Conservation (phyloP, 805 yeast species). For the Yueomyces sp. region DNA sequence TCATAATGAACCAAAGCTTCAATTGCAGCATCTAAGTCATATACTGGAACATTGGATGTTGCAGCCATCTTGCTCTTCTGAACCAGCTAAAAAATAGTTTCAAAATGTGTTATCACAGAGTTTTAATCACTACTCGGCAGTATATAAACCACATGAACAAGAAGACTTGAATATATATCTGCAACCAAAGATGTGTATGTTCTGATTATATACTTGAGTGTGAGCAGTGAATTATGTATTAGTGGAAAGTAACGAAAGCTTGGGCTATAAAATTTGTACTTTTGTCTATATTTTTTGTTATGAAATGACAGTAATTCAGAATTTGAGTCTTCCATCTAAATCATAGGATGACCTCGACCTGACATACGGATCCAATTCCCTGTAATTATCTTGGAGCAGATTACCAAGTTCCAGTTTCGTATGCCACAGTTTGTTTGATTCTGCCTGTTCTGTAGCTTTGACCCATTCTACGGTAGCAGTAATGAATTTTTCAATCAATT, state of each 20-base stretch:
- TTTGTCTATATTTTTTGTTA: background rate
- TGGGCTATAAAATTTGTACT: no score
- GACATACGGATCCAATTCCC: conserved; percentile 62
- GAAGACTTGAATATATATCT: no score
- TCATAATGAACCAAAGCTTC: background rate
- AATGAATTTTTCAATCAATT: conserved; percentile 40
- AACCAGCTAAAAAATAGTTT: no score
- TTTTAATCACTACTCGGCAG: no score
- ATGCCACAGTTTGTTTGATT: conserved; percentile 33
- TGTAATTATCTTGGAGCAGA: conserved; percentile 49
- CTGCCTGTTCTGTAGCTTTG: conserved; percentile 30
- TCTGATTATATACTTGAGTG: no score
- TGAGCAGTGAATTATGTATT: no score
- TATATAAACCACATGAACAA: no score
- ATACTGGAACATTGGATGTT: no score
- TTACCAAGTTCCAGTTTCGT: conserved; percentile 42
- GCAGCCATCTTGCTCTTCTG: no score
- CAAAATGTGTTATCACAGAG: no score
- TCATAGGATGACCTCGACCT: conserved; percentile 74
- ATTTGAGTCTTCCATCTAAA: conserved; percentile 43
- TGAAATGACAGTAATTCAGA: background rate
- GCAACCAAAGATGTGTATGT: no score
- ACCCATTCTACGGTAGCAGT: conserved; percentile 70
- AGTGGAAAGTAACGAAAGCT: no score
- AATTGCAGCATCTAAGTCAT: conserved; percentile 1